Evolutionary conservation across 345 rosid genomes (phyloP).

Genomic region (Geranium brycei): DNA sequence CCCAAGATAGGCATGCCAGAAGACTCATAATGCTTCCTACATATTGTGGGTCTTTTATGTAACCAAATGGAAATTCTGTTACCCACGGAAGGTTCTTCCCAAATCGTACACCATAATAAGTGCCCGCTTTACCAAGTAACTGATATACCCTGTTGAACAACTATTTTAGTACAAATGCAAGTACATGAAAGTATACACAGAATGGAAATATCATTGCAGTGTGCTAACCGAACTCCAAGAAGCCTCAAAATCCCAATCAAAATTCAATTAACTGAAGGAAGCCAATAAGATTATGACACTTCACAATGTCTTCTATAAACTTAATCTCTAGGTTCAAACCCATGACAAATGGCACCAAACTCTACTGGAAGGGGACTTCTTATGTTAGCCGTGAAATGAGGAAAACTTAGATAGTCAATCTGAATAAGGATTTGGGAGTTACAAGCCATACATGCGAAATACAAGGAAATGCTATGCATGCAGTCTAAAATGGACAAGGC

Average conservation of each 20-base stretch:
- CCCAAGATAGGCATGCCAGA: conserved; percentile 61
- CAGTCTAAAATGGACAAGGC: too few species aligned
- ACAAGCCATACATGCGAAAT: too few species aligned
- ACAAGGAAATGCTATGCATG: too few species aligned
- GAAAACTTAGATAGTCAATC: too few species aligned
- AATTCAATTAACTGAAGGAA: background rate
- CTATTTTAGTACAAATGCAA: conserved; percentile 4
- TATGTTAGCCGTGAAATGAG: too few species aligned
- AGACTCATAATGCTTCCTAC: conserved; percentile 80
- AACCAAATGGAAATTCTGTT: conserved; percentile 78
- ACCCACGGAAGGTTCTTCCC: conserved; percentile 81
- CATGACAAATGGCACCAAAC: too few species aligned
- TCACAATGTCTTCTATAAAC: too few species aligned
- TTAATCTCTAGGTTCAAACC: too few species aligned
- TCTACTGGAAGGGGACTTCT: too few species aligned
- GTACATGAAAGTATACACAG: background rate
- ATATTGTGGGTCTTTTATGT: conserved; percentile 79
- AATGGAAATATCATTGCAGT: background rate
- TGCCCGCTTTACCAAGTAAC: conserved; percentile 82
- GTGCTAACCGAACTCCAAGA: background rate
- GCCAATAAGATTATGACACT: background rate
- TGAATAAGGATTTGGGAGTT: too few species aligned
- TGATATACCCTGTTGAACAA: conserved; percentile 58
- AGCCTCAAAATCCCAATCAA: background rate
- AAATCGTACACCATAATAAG: conserved; percentile 76